Conservation (phyloP, 352 stramenopile species). For the Phytophthora sojae region DNA sequence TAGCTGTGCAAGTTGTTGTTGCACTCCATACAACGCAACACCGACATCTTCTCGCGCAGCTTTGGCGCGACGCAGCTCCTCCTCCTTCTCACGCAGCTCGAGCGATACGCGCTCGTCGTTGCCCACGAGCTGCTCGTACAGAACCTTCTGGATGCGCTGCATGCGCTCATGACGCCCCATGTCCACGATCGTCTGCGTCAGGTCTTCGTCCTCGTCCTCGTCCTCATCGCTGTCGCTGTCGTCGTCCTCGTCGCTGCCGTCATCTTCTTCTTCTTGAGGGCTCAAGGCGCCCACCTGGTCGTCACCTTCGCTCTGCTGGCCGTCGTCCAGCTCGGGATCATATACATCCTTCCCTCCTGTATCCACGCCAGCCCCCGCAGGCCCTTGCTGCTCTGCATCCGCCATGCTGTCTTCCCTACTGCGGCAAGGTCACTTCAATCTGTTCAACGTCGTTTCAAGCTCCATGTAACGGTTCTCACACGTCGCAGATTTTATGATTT, state of each 20-base stretch:
- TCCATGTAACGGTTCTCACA: slow-evolving; percentile 38
- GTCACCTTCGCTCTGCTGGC: slow-evolving; percentile 10
- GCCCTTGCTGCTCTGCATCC: slow-evolving; percentile 4
- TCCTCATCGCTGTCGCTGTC: slow-evolving; percentile 60
- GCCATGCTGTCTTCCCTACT: slow-evolving; percentile 15
- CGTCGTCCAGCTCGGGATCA: slow-evolving; percentile 17
- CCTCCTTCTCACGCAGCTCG: slow-evolving; percentile 81
- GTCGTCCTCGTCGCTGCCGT: slow-evolving; percentile 43
- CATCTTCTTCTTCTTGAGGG: slow-evolving; percentile 37
- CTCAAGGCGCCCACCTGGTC: slow-evolving; percentile 2
- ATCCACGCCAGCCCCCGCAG: background rate
- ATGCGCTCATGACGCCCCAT: slow-evolving; percentile 82
- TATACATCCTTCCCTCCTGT: background rate
- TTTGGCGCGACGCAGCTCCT: slow-evolving; percentile 75
- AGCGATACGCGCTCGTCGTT: slow-evolving; percentile 79
- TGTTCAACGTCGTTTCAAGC: background rate
- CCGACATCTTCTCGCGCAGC: slow-evolving; percentile 88
- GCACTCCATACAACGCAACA: slow-evolving; percentile 94
- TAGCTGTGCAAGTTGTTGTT: slow-evolving; percentile 94
- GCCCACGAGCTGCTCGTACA: slow-evolving; percentile 80
- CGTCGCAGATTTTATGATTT: slow-evolving; percentile 31
- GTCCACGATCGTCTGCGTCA: slow-evolving; percentile 85
- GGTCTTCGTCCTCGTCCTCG: slow-evolving; percentile 65
- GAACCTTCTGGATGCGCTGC: slow-evolving; percentile 87
- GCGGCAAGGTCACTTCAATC: slow-evolving; percentile 7